phyloP scores from a whole-genome alignment of 2,329 filamentous ascomycete species.

The Ploettnerulaceae sp. region DNA sequence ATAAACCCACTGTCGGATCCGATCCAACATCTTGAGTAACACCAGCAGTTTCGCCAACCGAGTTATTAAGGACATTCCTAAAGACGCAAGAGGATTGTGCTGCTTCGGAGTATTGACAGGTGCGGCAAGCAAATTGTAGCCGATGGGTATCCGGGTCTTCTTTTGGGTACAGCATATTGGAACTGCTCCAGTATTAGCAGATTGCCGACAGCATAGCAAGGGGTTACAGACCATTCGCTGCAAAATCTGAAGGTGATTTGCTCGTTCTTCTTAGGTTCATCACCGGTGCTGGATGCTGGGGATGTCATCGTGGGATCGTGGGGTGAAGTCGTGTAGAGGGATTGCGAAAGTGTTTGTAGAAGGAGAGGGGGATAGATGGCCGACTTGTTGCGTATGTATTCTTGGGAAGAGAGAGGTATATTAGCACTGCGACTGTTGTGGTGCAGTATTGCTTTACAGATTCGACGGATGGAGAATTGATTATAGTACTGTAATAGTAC shows the following conservation, averaged over 20 bases:
- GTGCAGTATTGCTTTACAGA: no score
- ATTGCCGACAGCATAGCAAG: constrained; percentile 13
- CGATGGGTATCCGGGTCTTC: constrained; percentile 81
- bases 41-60: constrained; percentile 90
- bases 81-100: constrained; percentile 89
- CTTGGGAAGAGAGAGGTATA: no score
- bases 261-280: constrained; percentile 50
- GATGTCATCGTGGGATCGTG: constrained; percentile 47
- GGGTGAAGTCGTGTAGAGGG: no score
- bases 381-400: no score
- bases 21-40: constrained; percentile 95
- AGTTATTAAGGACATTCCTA: constrained; percentile 87
- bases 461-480: no score
- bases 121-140: constrained; percentile 93
- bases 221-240: constrained; percentile 70
- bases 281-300: constrained; percentile 46
- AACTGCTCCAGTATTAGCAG: constrained; percentile 46
- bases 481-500: no score
- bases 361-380: no score
- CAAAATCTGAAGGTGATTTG: constrained; percentile 98
- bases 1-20: constrained; percentile 92
- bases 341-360: no score
- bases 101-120: constrained; percentile 85
- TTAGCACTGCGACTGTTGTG: no score
- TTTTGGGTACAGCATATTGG: constrained; percentile 96